Base-by-base conservation (phyloP, 192 early-diverging fungal genomes). In the Coemansia sp. region DNA sequence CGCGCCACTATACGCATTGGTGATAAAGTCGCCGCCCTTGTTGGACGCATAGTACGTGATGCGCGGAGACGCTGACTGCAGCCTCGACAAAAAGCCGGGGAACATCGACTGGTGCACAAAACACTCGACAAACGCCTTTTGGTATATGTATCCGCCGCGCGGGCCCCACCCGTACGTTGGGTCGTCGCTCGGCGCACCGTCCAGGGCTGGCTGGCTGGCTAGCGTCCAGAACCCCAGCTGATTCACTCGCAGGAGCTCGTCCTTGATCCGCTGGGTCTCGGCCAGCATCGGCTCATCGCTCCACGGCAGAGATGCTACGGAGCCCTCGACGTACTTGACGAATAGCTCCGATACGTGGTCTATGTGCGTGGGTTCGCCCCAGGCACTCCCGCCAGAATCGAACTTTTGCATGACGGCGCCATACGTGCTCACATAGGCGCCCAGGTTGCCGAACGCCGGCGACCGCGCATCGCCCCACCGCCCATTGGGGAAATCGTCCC, bases 401-500 rank as follows among this genome's bases (percentile, higher is more conserved):
- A 93, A 87, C 77, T 92, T 92, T 15, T 95, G 78, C 69, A 87
- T 86, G 35, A 92, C 86, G 36, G 32, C 17, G 1, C 93, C 94
- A 74, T 95, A 96, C n/a, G 94, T 90, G 35, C 56, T 58, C 27
- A 32, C 51, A 8, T 54, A 54, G 3, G 51, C 12, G 49, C 88
- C 87, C 36, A 89, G 61, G 51, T 87, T 84, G 71, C 94, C 94
- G 73, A 87, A 94, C 47, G 92, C 92, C 6, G 95, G 95, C 4
- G 96, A 99, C 27, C 95, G 84, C 20, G 97, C 89, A 67, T 99
- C 96, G 29, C 97, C 97, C 97, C 96, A 99, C 36, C 97, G 90
- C 38, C 97, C 97, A 67, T 99, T 99, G 17, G 96, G 97, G 70
- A 96, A 99, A 57, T 99, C 96, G 78, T 99, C 96, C 88, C 89